Evolutionary conservation across 1,284 basidiomycete genomes (phyloP), one percentile per base, ranked within the genome.

Genomic region (Melanopsichium pennsylvanicum): DNA sequence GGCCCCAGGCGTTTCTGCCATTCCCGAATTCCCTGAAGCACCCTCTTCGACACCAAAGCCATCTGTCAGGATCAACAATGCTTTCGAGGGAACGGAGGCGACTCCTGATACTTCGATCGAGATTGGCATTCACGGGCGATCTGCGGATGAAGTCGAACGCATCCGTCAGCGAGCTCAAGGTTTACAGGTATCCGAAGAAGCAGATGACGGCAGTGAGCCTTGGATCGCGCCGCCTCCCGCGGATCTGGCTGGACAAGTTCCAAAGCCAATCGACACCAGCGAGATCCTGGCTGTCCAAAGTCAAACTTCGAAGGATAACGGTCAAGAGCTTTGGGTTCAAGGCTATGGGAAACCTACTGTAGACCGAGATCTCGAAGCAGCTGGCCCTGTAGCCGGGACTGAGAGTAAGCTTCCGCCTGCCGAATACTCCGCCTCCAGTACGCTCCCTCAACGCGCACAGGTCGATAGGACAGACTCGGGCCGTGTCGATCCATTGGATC

Each of bases 81-180:
- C 45, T 31, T 52, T 54, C 21, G 61, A 59, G 11, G 18, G 15
- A 10, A 29, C 47, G 12, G 43, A 60, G 10, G 48, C 48, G 12
- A 63, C 58, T 11, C 55, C 58, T 4, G 68, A 70, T 36, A 64
- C 60, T 4, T 70, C 67, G 18, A 58, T 74, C 42, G 72, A 75
- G 36, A 75, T 75, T 25, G 72, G 70, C 36, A 58, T 73, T 8
- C 54, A 70, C 6, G 66, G 58, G 34, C 59, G 51, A 15, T 72
- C 72, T 2, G 61, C 72, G 6, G 59, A 51, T 18, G 68, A 74
- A 12, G 42, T 74, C 15, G 70, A 64, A 29, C 48, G 42, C 22
- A 57, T 68, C 33, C 58, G 63, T 22, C 58, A 50, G 38, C 46
- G 55, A 21, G 69, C 64, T 5, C 50, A 59, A 2, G 44, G 60